Evolutionary conservation across 75 land plant species (phyloP), one percentile per base, ranked within the genome.

Genomic region (Sequoiadendron giganteum): DNA sequence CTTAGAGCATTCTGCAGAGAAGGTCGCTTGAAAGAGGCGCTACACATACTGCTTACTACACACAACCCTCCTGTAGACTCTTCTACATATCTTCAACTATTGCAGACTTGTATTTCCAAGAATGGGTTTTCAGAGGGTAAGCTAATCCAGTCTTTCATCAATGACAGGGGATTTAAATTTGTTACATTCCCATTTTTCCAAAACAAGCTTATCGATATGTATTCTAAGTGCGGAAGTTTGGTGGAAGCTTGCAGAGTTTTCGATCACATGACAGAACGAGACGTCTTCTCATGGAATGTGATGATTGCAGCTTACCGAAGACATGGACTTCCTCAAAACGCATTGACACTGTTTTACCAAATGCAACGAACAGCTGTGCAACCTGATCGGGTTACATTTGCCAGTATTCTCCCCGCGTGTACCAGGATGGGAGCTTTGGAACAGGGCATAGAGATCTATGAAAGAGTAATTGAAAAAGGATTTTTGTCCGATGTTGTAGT

Each of bases 211-310:
- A 58, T 58, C 18, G 21, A 58, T 21, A 21, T 58, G 65, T 58
- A 58, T 58, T 19, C 19, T 21, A 58, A 58, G 65, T 58, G 65
- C 65, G 65, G 65, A 58, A 58, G 65, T 58, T 58, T 58, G 65
- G 65, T 3, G 25, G 58, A 55, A 14, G 58, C 58, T 55, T 16
- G 58, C 58, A 55, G 16, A 55, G 16, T 55, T 55, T 55, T 58
- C 65, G 5, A 56, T 19, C 58, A 16, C 65, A 58, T 58, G 65
- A 58, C 65, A 18, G 28, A 58, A 58, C 45, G 32, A 30, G 83
- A 87, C 72, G 88, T 87, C 10, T 42, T 87, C 34, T 39, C 88
- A 73, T 87, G 88, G 88, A 87, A 87, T 72, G n/a, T 52, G 40
- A 61, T 87, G 38, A 75, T 87, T 32, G 83, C 82, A 47, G 88